Evolutionary conservation across 2,329 filamentous ascomycete species (phyloP), one percentile per base, ranked within the genome.

Genomic region (Talaromyces sp.): DNA sequence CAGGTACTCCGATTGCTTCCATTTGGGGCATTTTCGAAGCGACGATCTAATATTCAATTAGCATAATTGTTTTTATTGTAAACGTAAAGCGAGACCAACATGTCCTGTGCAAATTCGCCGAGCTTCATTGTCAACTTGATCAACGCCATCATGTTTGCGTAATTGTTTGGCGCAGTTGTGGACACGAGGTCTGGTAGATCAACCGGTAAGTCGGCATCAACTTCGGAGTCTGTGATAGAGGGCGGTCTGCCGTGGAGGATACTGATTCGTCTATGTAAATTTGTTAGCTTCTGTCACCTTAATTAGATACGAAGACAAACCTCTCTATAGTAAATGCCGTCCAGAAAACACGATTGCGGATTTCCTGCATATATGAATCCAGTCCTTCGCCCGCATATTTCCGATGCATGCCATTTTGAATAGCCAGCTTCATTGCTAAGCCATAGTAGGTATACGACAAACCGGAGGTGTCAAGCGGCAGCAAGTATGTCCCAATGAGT

Each of bases 321-420:
- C 81, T 82, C 64, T 86, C 83, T 27, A 83, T 80, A 0, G 81
- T 82, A 64, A 84, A 85, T 0, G 78, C 77, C 4, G 81, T 84
- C 82, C 82, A 85, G 75, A 82, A 85, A 9, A 85, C 80, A 2
- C 82, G 76, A 65, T 83, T 84, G 19, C 82, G 75, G 3, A 78
- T 80, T 72, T 85, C 82, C 14, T 81, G 74, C 62, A 81, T 78
- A 31, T 75, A 74, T 11, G 78, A 71, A 31, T 81, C 79, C 11
- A 84, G 73, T 0, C 75, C 78, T 55, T 79, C 77, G 1, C 78
- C 80, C 1, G 77, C 71, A 60, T 80, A 81, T 58, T 75, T 80
- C 55, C 83, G 75, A 64, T 86, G 83, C 82, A 86, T 84, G 10
- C 83, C 83, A 65, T 85, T 85, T 62, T 85, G 82, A 14, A 85